Base-by-base conservation (phyloP, 352 stramenopile genomes). In the Phytophthora pluvialis region DNA sequence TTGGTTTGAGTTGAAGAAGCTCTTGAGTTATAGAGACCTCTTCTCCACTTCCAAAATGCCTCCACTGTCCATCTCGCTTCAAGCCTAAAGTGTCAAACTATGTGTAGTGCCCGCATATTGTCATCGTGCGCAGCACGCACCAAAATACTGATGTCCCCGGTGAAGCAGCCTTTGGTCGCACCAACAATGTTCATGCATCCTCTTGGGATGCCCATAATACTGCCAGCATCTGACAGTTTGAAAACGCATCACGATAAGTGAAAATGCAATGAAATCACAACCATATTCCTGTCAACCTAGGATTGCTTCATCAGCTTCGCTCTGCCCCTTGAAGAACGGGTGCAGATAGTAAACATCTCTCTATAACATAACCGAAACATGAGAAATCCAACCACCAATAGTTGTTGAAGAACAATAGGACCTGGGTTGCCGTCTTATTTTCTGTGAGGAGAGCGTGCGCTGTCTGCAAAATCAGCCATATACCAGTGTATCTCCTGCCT, bases 331-430 rank as follows among this genome's bases (percentile, higher is more conserved):
- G 50, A 95, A 95, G 29, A 95, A 95, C 18, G 86, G 73, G 52
- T 95, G 86, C 32, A 95, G 42, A 49, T 95, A 95, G 64, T 95
- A 95, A 3, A 95, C 71, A 64, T 95, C 88, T 56, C 88, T 74
- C 81, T 95, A 28, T 3, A 45, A 26, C 26, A 58, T n/a, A 15
- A 15, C 5, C 25, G 51, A n/a, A 32, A 44, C 13, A 38, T 5
- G 26, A 33, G 32, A 43, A 16, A n/a, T 13, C 18, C n/a, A 31
- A n/a, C 9, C 48, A 55, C 8, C 18, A 39, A 38, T 18, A 7
- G 28, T 18, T n/a, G 6, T 11, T 3, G 13, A 10, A 15, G 35
- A 42, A 25, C 44, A 49, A 33, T 18, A n/a, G 13, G 29, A 91
- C 86, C 81, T 95, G 88, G 3, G 88, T 93, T 28, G 88, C 83